Evolutionary conservation across 2,329 filamentous ascomycete genomes (phyloP), one percentile per base, ranked within the genome.

Genomic region (Arachnopeziza araneosa): DNA sequence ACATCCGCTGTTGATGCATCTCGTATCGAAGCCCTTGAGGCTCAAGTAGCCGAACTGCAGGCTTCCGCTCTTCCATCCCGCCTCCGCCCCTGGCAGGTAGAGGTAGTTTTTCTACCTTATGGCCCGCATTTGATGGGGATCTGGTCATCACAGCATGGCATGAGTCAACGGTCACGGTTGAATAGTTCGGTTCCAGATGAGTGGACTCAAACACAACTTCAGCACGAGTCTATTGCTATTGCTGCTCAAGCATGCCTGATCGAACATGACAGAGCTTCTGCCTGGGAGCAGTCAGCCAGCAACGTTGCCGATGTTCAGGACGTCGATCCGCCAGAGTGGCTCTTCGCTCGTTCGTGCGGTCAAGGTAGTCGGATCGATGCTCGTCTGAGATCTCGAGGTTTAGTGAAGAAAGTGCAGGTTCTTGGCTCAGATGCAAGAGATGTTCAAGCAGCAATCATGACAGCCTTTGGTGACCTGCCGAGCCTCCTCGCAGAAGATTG

Each of bases 21-120:
- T 52, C 73, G 79, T 24, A 70, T 83, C 24, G 75, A 77, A 53
- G 73, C 72, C 44, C 74, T 84, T 10, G 80, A 83, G 63, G 73
- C 75, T 26, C 67, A 68, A 48, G 59, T 73, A 12, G 63, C 62
- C 22, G 66, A 71, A 32, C 60, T 73, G 4, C 66, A 70, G 58
- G 62, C 67, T 7, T 50, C 59, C 12, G 65, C 65, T 22, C 73
- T 85, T 30, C 88, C 89, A n/a, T 85, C 87, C 0, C 77, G 78
- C 26, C 74, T 75, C 50, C 79, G 83, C 50, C 87, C 89, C 0
- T 92, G 89, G 87, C 83, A 89, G 64, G 76, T 93, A 1, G 89
- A 93, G 69, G 86, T 93, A 4, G 84, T 93, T 1, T 84, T 92
- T 60, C 72, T 93, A 8, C 90, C 90, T 1, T 93, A 90, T 71